phyloP scores from a whole-genome alignment of 164 flowering plant genomes.

The Warburgia ugandensis region DNA sequence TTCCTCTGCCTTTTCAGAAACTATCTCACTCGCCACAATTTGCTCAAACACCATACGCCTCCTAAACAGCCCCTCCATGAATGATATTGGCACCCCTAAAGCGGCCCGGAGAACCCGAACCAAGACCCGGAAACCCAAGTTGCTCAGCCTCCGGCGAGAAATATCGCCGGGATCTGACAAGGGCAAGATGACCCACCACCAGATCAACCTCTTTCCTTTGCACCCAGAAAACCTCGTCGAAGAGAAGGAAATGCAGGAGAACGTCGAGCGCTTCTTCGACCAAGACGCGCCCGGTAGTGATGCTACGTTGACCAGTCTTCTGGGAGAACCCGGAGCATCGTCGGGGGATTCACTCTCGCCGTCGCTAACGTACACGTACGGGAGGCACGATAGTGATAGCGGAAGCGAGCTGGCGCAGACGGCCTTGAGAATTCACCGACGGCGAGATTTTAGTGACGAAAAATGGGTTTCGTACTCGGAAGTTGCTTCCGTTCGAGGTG shows the following conservation, averaged over 20 bases:
- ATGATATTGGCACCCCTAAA: neutral
- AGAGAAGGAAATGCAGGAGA: constrained; percentile 25
- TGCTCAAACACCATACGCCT: neutral
- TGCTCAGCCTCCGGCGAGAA: constrained; percentile 26
- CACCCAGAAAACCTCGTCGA: constrained; percentile 40
- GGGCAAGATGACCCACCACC: constrained; percentile 12
- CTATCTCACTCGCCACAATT: neutral
- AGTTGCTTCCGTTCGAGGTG: too few species aligned
- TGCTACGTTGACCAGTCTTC: constrained; percentile 38
- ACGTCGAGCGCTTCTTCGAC: constrained; percentile 37
- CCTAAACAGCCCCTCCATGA: constrained; percentile 1
- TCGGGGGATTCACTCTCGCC: constrained; percentile 2
- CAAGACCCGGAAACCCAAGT: constrained; percentile 47
- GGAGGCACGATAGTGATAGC: constrained; percentile 19
- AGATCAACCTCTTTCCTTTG: constrained; percentile 48
- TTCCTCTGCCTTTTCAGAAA: neutral
- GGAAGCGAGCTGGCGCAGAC: constrained; percentile 25
- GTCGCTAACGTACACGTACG: constrained; percentile 18
- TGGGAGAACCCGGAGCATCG: constrained; percentile 10
- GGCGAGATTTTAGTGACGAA: constrained; percentile 36
- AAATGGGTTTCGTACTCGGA: constrained; percentile 59
- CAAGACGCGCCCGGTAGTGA: constrained; percentile 25
- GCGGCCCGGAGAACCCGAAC: constrained; percentile 28
- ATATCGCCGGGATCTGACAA: neutral
- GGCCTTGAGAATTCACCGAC: constrained; percentile 44